A percentile compares a stretch with the other conserved stretches of the same genome.
Conservation (phyloP, 2,329 filamentous ascomycete species). For the Fusarium tricinctum region DNA sequence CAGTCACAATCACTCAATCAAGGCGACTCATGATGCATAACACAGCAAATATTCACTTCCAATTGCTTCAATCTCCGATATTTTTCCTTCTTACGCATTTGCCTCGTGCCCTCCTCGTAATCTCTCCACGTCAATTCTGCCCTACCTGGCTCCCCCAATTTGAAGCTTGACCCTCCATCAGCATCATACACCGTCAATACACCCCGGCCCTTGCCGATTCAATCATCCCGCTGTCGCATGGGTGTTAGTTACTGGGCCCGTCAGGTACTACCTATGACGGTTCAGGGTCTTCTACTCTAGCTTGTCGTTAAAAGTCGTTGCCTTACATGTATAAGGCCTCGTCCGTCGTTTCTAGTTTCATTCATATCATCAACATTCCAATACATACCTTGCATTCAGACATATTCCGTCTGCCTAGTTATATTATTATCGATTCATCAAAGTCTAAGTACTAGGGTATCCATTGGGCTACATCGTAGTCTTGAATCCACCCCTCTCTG, state of each 20-base stretch:
- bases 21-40: not conserved
- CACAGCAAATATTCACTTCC: constrained; percentile 20
- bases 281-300: constrained; percentile 22
- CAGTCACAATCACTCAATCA: not conserved
- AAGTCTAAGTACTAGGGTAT: constrained; percentile 3
- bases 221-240: constrained; percentile 46
- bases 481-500: constrained; percentile 6
- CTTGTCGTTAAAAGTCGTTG: constrained; percentile 32
- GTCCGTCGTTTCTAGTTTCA: constrained; percentile 33
- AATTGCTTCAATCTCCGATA: constrained; percentile 20
- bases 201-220: constrained; percentile 44
- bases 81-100: constrained; percentile 17
- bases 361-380: constrained; percentile 6
- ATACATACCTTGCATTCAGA: not conserved
- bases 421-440: constrained; percentile 7
- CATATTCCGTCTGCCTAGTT: constrained; percentile 21
- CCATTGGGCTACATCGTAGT: constrained; percentile 1
- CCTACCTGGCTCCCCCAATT: constrained; percentile 39
- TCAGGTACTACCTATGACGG: constrained; percentile 37
- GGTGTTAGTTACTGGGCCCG: constrained; percentile 31
- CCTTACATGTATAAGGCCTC: constrained; percentile 43
- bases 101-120: constrained; percentile 44
- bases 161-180: constrained; percentile 28
- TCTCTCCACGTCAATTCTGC: constrained; percentile 46
- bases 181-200: constrained; percentile 17